Base-by-base conservation (phyloP, 352 stramenopile species). In the Pythium plurisporium region DNA sequence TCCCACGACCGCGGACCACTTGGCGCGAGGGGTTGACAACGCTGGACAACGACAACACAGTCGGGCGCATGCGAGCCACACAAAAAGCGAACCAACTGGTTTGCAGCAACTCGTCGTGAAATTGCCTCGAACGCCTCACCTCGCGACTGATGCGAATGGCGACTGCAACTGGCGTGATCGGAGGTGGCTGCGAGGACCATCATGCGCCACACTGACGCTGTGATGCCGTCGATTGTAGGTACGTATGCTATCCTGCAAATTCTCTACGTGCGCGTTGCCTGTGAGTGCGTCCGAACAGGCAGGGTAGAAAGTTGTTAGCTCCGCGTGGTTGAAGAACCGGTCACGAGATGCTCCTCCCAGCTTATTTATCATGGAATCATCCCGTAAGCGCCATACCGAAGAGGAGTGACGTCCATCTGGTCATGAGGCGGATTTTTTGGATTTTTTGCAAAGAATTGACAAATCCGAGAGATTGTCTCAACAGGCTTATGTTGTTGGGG, bases 61-160 rank as follows among this genome's bases (percentile, higher is more conserved):
- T 37, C 38, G 47, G 45, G 30, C 34, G 26, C 27, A 25, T 36
- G n/a, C 3, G 29, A 50, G 48, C 56, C 56, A 64, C 56, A 58
- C 45, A 64, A 49, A 40, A 15, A n/a, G 10, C 7, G 42, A 44
- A 64, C 19, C 56, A 64, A 50, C 43, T 64, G 56, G 47, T 64
- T 64, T 64, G 40, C 2, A 46, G 56, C 40, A 64, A 58, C 37
- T 27, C n/a, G 56, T 48, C 31, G 34, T 58, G 56, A 64, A 58
- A 31, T 53, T 58, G 56, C 56, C 23, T 42, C 26, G 36, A 43
- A 57, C 29, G 17, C 37, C 49, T 48, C 36, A 40, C 19, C 36
- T 55, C 8, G 31, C 41, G 41, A 19, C 41, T 12, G 20, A 31
- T 20, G 14, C 5, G 23, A 27, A 15, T 57, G 36, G 23, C 49